Conservation (phyloP, 805 yeast species). For the Cyberlindnera veronae region DNA sequence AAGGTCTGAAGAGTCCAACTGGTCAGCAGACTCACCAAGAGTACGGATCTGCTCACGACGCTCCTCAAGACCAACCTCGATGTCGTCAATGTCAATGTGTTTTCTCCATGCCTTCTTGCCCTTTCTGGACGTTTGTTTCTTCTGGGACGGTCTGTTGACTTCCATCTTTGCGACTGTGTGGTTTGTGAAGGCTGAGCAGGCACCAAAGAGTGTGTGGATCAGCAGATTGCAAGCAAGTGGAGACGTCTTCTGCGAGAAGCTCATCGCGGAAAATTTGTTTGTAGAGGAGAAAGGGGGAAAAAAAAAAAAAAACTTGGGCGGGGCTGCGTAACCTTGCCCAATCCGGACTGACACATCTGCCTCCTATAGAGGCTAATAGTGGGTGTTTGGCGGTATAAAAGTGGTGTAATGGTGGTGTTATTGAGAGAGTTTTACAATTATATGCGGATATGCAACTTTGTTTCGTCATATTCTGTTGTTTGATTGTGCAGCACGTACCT, state of each 20-base stretch:
- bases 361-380: too few relatives aligned
- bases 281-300: not conserved
- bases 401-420: too few relatives aligned
- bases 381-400: too few relatives aligned
- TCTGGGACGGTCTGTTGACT: conserved; percentile 51
- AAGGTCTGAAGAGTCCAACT: conserved; percentile 41
- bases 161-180: conserved; percentile 25
- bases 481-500: too few relatives aligned
- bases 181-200: not conserved
- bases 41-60: conserved; percentile 58
- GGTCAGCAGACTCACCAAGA: conserved; percentile 43
- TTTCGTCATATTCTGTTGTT: too few relatives aligned
- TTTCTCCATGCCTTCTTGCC: conserved; percentile 93
- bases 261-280: conserved; percentile 14
- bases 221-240: not conserved
- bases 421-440: too few relatives aligned
- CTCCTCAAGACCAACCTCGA: conserved; percentile 67
- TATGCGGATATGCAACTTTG: too few relatives aligned
- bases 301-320: not conserved
- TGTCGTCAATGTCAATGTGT: conserved; percentile 81
- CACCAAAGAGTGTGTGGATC: too few relatives aligned
- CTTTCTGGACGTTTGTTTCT: conserved; percentile 77
- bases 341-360: conserved; percentile 2
- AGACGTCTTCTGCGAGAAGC: conserved; percentile 1
- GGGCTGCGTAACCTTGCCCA: conserved; percentile 10